These are phyloP conservation scores for Pythium vanterpoolii DNA, from an alignment of 352 stramenopile species.

Conservation along the genomic window DNA sequence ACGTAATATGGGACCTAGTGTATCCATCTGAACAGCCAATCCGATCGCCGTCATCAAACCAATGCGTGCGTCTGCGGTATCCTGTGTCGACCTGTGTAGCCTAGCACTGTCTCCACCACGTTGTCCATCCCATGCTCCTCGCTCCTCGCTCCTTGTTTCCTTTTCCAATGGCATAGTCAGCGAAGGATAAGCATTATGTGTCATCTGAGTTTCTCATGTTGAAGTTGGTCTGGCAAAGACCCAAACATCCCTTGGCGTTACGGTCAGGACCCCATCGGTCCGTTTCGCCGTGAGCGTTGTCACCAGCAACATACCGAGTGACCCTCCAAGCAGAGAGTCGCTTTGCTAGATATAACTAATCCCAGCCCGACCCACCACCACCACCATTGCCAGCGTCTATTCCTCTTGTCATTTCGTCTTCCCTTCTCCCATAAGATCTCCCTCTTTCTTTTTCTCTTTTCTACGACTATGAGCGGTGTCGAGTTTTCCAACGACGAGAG, in stretches of 20 bases:
- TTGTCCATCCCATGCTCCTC: too few species aligned
- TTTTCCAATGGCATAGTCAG: neutral
- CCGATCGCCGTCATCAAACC: neutral
- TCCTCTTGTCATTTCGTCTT: neutral
- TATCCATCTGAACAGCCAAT: neutral
- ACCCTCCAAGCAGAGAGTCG: too few species aligned
- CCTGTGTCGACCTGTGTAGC: too few species aligned
- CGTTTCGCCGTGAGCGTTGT: neutral
- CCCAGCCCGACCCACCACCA: neutral
- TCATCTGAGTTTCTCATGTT: neutral
- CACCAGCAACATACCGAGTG: neutral
- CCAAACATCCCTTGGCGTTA: neutral
- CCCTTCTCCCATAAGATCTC: neutral
- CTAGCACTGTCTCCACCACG: too few species aligned
- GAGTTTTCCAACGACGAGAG: slow-evolving; percentile 61
- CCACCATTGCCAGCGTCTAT: neutral
- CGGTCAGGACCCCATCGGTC: neutral
- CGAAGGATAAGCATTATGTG: neutral
- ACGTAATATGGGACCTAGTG: neutral
- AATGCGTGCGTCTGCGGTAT: too few species aligned
- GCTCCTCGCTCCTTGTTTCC: too few species aligned
- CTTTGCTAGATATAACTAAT: too few species aligned
- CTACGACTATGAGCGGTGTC: slow-evolving; percentile 20
- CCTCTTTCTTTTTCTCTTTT: too few species aligned
- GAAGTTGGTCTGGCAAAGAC: neutral